A percentile compares a stretch with the other conserved stretches of the same genome.
These are phyloP conservation scores for Aristolochia fimbriata DNA, from an alignment of 164 flowering plant species.

Conservation along the genomic window DNA sequence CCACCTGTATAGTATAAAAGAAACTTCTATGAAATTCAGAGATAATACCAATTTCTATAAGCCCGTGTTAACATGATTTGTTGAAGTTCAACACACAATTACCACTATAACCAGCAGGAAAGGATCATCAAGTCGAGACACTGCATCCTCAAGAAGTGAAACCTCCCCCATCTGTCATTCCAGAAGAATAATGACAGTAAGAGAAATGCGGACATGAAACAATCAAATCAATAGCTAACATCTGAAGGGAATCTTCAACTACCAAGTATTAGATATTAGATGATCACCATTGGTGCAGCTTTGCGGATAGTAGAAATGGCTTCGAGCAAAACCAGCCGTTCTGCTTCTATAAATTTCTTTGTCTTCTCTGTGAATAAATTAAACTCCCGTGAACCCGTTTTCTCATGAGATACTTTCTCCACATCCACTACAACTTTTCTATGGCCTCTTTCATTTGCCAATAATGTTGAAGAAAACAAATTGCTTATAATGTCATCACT, in stretches of 20 bases:
- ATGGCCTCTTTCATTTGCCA: conserved; percentile 11
- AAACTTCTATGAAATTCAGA: conserved; percentile 46
- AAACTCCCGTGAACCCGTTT: conserved; percentile 35
- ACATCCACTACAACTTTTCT: conserved; percentile 12
- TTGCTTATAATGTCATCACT: conserved; percentile 32
- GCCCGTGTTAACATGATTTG: conserved; percentile 76
- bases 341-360: conserved; percentile 54
- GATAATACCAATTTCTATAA: conserved; percentile 76
- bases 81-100: conserved; percentile 95
- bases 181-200: conserved; percentile 16
- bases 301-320: conserved; percentile 49
- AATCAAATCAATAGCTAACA: conserved; percentile 5
- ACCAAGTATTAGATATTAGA: conserved; percentile 49
- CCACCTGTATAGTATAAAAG: not conserved
- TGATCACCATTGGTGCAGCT: conserved; percentile 96
- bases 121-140: conserved; percentile 83
- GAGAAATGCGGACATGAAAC: conserved; percentile 4
- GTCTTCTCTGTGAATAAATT: conserved; percentile 50
- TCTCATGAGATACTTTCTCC: conserved; percentile 17
- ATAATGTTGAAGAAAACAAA: conserved; percentile 22
- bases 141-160: conserved; percentile 83
- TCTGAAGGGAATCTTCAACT: conserved; percentile 28
- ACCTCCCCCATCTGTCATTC: conserved; percentile 89
- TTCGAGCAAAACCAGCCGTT: conserved; percentile 53
- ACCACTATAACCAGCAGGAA: conserved; percentile 99